A percentile compares a stretch with the other conserved stretches of the same genome.
These are phyloP conservation scores for Podosphaera xanthii DNA, from an alignment of 2,329 filamentous ascomycete species.

Conservation along the genomic window DNA sequence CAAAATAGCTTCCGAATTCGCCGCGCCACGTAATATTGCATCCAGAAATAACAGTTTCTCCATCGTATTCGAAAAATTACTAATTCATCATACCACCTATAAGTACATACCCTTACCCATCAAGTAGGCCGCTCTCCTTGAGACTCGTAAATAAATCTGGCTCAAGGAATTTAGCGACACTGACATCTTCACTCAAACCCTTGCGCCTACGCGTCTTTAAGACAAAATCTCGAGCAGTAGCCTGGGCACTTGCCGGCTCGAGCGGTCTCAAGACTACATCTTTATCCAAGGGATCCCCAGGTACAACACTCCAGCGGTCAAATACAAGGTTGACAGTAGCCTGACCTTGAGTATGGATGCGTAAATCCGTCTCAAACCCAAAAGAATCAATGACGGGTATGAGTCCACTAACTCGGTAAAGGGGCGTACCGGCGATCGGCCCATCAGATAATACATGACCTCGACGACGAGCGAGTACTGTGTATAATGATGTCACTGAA, in stretches of 20 bases:
- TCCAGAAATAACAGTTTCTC: too few species aligned
- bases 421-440: slow-evolving; percentile 76
- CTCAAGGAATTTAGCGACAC: slow-evolving; percentile 87
- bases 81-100: too few species aligned
- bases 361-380: slow-evolving; percentile 89
- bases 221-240: slow-evolving; percentile 84
- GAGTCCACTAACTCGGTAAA: slow-evolving; percentile 77
- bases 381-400: slow-evolving; percentile 95
- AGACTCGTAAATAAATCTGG: slow-evolving; percentile 76
- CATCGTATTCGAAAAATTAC: too few species aligned
- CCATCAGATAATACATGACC: slow-evolving; percentile 90
- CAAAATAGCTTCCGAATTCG: too few species aligned
- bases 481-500: slow-evolving; percentile 74
- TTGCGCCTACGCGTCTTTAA: slow-evolving; percentile 87
- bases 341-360: slow-evolving; percentile 87
- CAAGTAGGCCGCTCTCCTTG: slow-evolving; percentile 72
- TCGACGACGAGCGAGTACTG: slow-evolving; percentile 64
- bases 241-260: slow-evolving; percentile 71
- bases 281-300: slow-evolving; percentile 81
- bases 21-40: too few species aligned
- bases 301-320: slow-evolving; percentile 88
- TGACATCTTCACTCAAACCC: slow-evolving; percentile 85
- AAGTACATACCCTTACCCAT: slow-evolving; percentile 20
- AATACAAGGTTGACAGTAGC: slow-evolving; percentile 82
- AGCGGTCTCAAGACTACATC: slow-evolving; percentile 62